Base-by-base conservation (phyloP, 2,329 filamentous ascomycete genomes). In the Dactylellina leptospora region DNA sequence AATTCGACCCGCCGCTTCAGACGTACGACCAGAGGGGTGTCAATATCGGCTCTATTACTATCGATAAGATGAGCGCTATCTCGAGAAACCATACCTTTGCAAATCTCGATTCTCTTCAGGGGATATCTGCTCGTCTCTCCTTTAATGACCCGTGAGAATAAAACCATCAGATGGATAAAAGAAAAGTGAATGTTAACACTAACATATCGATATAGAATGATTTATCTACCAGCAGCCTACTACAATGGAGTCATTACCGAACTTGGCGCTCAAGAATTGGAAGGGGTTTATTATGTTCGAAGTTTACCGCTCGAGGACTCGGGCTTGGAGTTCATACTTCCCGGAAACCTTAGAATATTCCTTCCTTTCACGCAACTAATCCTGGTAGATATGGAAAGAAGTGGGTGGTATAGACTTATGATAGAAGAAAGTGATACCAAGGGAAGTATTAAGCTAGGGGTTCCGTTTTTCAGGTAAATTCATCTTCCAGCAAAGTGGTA, bases 401-500 rank as follows among this genome's bases (percentile, higher is more conserved):
- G 3, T 3, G 45, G 45, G 1, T 28, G 20, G 20, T 48, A 48
- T 25, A 27, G 2, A 2, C 22, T 48, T 4, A 6, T 48, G 23
- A 9, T 28, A 5, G 22, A 48, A 23, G 5, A 6, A n/a, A 11
- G 11, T n/a, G 45, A 25, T 2, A 3, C 22, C 11, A 8, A 28
- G 18, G 11, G 10, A n/a, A 48, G 45, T 28, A 16, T 28, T 3
- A 28, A n/a, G 13, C 13, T 48, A 48, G 45, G 45, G 1, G 45
- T 48, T 10, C 45, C 45, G 8, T 48, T 48, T 23, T 48, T 48
- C 18, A n/a, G 45, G 45, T 48, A 48, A 2, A n/a, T n/a, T n/a
- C n/a, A n/a, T n/a, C n/a, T n/a, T n/a, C n/a, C n/a, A n/a, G n/a
- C n/a, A n/a, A n/a, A n/a, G n/a, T n/a, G n/a, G n/a, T n/a, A n/a